Evolutionary conservation across 371 early-diverging fungal species (phyloP), one percentile per base, ranked within the genome.

Genomic region (Coemansia sp.): DNA sequence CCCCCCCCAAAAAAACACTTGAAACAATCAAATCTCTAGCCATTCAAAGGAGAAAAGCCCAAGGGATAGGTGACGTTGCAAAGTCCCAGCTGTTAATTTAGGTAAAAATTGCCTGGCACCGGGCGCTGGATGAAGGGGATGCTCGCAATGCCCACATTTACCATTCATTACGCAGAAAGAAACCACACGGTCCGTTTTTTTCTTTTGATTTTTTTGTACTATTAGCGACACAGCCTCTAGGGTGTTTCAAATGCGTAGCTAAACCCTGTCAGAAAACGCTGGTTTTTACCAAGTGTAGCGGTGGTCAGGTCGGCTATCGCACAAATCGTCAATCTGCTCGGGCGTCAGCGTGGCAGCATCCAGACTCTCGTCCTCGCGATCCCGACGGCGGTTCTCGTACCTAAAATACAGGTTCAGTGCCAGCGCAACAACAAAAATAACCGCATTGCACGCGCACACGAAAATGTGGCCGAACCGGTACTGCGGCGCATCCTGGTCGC

Each of bases 401-500:
- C 57, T 58, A 39, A 78, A 78, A 59, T 66, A 79, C 20, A 63
- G 8, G 14, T 68, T 47, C 8, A 78, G 52, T 0, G 49, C 16
- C 11, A 75, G 45, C 16, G 78, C 64, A 5, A 67, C 31, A 1
- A 70, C 8, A 13, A 73, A 65, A 14, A 62, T 62, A 2, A 76
- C 11, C 5, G 65, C 76, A 41, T 76, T 76, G 42, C 73, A 72
- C 0, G 55, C 50, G 40, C 73, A 63, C 3, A 63, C 63, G 39
- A 77, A 80, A 3, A 79, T 54, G 34, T 79, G 79, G 32, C 79
- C 80, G 16, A 64, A 65, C 20, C 71, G 65, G 43, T 67, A 79
- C 48, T 56, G 63, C 13, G 79, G 79, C 2, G 45, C 55, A 14
- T 79, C 79, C 16, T 51, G 38, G 26, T 51, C 50, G 34, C 78